These are phyloP conservation scores for Neurospora crassa DNA, from an alignment of 2,329 filamentous ascomycete species.

Conservation along the genomic window DNA sequence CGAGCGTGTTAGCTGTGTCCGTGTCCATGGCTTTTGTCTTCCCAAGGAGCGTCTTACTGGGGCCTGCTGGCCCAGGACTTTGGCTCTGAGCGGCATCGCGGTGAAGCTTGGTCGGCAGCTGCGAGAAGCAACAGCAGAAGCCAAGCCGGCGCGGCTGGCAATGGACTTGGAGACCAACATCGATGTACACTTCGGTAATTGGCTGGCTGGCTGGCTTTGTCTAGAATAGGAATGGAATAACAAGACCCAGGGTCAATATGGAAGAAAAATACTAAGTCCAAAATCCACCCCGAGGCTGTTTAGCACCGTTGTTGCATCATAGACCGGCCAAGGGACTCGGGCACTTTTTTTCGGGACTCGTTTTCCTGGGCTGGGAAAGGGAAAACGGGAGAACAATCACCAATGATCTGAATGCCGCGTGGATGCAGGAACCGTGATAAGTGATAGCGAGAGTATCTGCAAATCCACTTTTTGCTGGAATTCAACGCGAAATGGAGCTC, in stretches of 20 bases:
- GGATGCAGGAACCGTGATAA: not conserved
- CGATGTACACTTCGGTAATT: not conserved
- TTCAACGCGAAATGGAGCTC: not conserved
- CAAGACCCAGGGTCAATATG: not conserved
- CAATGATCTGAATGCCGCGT: not conserved
- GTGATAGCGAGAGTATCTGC: not conserved
- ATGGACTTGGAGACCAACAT: conserved; percentile 46
- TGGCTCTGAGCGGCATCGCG: conserved; percentile 73
- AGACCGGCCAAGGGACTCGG: not conserved
- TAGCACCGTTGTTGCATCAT: not conserved
- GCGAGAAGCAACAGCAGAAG: conserved; percentile 34
- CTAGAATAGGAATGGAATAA: not conserved
- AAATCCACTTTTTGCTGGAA: not conserved
- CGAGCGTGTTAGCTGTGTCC: not conserved
- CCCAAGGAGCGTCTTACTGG: conserved; percentile 20
- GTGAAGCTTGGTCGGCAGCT: conserved; percentile 25
- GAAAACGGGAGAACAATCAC: not conserved
- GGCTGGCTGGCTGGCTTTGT: not conserved
- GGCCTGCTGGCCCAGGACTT: conserved; percentile 51
- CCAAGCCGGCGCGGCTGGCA: conserved; percentile 42
- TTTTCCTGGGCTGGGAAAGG: not conserved
- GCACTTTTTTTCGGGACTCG: not conserved
- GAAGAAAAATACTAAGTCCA: not conserved
- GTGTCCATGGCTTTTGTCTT: conserved; percentile 4
- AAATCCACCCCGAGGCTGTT: conserved; percentile 1